Evolutionary conservation across 1,139 yeast genomes (phyloP).

Genomic region (Blastobotrys serpentis): DNA sequence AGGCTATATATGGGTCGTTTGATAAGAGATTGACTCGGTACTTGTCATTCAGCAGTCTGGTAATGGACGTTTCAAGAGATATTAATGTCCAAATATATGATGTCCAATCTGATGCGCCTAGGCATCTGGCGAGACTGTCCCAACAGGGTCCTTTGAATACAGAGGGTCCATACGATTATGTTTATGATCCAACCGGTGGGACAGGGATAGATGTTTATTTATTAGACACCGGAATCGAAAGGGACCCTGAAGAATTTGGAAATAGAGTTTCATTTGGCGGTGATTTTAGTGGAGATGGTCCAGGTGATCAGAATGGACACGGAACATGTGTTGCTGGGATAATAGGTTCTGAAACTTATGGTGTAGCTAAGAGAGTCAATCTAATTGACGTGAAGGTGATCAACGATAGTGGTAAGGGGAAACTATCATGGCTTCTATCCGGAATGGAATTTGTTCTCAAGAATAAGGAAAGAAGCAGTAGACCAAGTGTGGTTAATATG

Average conservation of each 20-base stretch:
- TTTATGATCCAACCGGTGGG: conserved; percentile 46
- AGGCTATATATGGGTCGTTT: conserved; percentile 33
- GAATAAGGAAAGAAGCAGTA: conserved; percentile 34
- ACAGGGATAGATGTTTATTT: conserved; percentile 65
- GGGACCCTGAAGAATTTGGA: conserved; percentile 59
- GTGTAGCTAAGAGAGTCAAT: conserved; percentile 70
- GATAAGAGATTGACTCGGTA: conserved; percentile 27
- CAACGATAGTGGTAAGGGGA: conserved; percentile 63
- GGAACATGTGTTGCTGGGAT: conserved; percentile 89
- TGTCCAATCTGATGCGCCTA: conserved; percentile 56
- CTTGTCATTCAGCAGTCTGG: conserved; percentile 30
- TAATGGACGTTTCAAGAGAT: conserved; percentile 34
- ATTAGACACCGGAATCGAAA: conserved; percentile 68
- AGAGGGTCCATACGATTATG: conserved; percentile 40
- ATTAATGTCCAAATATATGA: conserved; percentile 31
- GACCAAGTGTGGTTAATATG: conserved; percentile 70
- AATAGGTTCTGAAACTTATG: conserved; percentile 73
- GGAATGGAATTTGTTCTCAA: conserved; percentile 69
- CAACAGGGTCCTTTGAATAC: conserved; percentile 43
- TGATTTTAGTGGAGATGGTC: conserved; percentile 63
- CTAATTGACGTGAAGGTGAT: conserved; percentile 73
- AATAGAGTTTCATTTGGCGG: conserved; percentile 57
- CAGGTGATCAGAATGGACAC: conserved; percentile 68
- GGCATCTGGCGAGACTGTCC: conserved; percentile 67
- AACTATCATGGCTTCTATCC: conserved; percentile 56